phyloP scores from a whole-genome alignment of 352 stramenopile genomes.

The Phytopythium oedochilum region DNA sequence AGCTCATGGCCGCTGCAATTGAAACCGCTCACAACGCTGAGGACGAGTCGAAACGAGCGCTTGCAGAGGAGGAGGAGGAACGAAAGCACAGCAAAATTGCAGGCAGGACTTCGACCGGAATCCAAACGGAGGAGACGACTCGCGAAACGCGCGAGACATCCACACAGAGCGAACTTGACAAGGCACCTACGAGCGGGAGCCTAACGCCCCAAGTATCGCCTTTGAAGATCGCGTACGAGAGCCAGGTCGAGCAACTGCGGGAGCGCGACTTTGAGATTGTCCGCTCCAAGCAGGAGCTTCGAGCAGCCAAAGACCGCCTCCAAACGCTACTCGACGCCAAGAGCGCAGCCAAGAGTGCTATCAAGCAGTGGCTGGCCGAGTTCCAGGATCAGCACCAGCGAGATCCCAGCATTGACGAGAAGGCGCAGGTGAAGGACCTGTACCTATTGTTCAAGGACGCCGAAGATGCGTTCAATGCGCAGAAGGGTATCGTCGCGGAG shows the following conservation, averaged over 20 bases:
- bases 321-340: constrained; percentile 33
- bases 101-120: not conserved
- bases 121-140: constrained; percentile 6
- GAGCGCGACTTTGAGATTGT: constrained; percentile 37
- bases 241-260: constrained; percentile 32
- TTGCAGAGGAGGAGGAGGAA: not conserved
- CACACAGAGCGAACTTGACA: not conserved
- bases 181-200: not conserved
- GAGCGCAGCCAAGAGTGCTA: constrained; percentile 41
- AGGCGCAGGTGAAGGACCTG: constrained; percentile 68
- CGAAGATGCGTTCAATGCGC: constrained; percentile 41
- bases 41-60: not conserved
- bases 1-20: constrained; percentile 34
- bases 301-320: constrained; percentile 25
- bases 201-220: constrained; percentile 4
- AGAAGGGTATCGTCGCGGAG: constrained; percentile 29
- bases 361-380: constrained; percentile 61
- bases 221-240: constrained; percentile 37
- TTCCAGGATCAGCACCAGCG: constrained; percentile 45
- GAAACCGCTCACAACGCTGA: constrained; percentile 10
- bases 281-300: constrained; percentile 37
- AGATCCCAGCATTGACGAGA: constrained; percentile 73
- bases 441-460: constrained; percentile 74
- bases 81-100: not conserved
- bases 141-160: not conserved